Conservation (phyloP, 2,329 filamentous ascomycete genomes). For the Fusarium sp. region DNA sequence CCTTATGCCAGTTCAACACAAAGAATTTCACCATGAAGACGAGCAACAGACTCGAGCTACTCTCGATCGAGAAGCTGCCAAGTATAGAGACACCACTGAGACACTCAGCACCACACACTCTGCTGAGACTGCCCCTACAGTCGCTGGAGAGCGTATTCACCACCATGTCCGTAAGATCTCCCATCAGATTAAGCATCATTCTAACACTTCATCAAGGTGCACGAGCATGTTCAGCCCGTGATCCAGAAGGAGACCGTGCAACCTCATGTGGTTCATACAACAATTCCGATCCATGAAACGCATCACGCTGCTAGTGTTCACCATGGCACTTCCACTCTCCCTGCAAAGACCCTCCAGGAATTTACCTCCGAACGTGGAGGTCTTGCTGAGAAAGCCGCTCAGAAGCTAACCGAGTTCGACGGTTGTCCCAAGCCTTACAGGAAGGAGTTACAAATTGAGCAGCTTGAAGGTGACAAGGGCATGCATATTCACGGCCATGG, state of each 20-base stretch:
- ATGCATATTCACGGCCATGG: constrained; percentile 34
- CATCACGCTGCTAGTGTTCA: constrained; percentile 76
- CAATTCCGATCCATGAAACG: constrained; percentile 77
- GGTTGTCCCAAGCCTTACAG: constrained; percentile 65
- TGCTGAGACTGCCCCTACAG: constrained; percentile 41
- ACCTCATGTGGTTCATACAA: constrained; percentile 77
- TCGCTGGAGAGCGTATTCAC: constrained; percentile 50
- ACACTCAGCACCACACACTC: constrained; percentile 49
- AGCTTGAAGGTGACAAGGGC: constrained; percentile 23
- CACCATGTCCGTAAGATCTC: no score
- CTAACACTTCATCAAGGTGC: constrained; percentile 38
- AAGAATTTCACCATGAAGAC: constrained; percentile 71
- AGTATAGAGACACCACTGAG: constrained; percentile 46
- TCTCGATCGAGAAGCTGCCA: constrained; percentile 63
- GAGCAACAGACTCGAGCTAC: constrained; percentile 58
- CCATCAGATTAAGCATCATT: no score
- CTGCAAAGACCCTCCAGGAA: constrained; percentile 72
- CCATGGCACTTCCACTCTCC: constrained; percentile 73
- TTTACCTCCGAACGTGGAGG: constrained; percentile 63
- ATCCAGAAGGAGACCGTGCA: constrained; percentile 77
- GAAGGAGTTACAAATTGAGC: neutral
- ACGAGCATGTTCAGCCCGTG: constrained; percentile 77
- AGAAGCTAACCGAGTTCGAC: constrained; percentile 67
- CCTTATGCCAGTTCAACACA: constrained; percentile 68
- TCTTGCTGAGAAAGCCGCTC: constrained; percentile 65